phyloP scores from a whole-genome alignment of 805 yeast species.

The Teunomyces stri region DNA sequence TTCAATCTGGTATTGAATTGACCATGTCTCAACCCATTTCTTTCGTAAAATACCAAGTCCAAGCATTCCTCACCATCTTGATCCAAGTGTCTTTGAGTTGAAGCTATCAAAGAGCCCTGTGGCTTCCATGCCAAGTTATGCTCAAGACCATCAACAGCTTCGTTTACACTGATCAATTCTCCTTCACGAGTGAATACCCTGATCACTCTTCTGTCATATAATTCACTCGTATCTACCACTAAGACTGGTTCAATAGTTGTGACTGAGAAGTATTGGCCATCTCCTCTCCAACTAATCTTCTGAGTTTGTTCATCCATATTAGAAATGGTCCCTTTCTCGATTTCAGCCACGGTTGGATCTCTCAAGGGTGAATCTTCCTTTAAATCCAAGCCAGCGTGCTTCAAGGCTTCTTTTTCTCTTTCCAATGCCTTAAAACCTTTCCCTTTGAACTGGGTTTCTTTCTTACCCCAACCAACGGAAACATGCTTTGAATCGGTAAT shows the following conservation, averaged over 20 bases:
- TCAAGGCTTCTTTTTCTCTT: constrained; percentile 56
- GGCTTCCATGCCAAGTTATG: constrained; percentile 83
- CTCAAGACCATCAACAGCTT: constrained; percentile 83
- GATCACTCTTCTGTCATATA: constrained; percentile 63
- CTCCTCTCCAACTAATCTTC: constrained; percentile 90
- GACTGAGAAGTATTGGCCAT: constrained; percentile 78
- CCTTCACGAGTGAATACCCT: constrained; percentile 84
- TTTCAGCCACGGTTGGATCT: constrained; percentile 84
- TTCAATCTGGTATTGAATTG: constrained; percentile 70
- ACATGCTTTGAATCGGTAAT: constrained; percentile 71
- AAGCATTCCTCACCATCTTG: constrained; percentile 47
- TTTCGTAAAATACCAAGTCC: constrained; percentile 78
- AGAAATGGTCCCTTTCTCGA: constrained; percentile 67
- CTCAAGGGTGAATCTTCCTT: constrained; percentile 56
- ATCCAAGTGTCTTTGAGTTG: constrained; percentile 65
- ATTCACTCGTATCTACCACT: constrained; percentile 36
- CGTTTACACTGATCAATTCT: constrained; percentile 74
- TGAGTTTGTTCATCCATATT: constrained; percentile 48
- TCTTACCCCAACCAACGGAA: constrained; percentile 97
- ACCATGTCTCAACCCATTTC: constrained; percentile 90
- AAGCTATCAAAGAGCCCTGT: constrained; percentile 81
- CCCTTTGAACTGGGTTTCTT: constrained; percentile 95
- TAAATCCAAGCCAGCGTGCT: constrained; percentile 64
- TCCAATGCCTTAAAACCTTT: constrained; percentile 74
- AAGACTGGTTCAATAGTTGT: constrained; percentile 56